phyloP scores from a whole-genome alignment of 345 rosid genomes.

The Arabis alpina region DNA sequence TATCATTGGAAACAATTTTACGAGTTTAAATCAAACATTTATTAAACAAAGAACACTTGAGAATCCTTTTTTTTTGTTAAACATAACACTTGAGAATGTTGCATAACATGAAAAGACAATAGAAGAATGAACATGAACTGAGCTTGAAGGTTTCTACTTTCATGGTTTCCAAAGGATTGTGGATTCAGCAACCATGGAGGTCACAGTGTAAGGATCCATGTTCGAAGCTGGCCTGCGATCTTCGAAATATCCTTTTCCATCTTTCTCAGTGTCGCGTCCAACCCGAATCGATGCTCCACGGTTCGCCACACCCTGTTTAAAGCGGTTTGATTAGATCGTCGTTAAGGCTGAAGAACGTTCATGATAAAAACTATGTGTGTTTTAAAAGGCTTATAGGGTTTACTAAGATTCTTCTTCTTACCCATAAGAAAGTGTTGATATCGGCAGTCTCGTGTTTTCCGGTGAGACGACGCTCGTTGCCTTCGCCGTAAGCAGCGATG shows the following conservation, averaged over 20 bases:
- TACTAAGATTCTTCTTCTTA: constrained; percentile 14
- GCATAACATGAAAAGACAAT: constrained; percentile 16
- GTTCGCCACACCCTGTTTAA: constrained; percentile 55
- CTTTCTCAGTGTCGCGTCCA: constrained; percentile 79
- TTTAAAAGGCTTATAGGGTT: too few relatives aligned
- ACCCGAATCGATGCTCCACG: constrained; percentile 86
- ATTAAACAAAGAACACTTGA: constrained; percentile 14
- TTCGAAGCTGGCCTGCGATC: constrained; percentile 91
- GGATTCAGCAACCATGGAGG: constrained; percentile 85
- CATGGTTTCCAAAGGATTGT: constrained; percentile 70
- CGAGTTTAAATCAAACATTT: not conserved
- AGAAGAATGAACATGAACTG: constrained; percentile 23
- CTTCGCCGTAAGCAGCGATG: constrained; percentile 80
- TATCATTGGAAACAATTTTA: not conserved
- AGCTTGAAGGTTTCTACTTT: constrained; percentile 15
- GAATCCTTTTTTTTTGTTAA: not conserved
- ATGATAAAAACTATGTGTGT: too few relatives aligned
- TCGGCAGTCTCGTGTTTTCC: constrained; percentile 88
- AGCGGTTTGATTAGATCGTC: not conserved
- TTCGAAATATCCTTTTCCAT: constrained; percentile 80
- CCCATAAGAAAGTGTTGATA: constrained; percentile 79
- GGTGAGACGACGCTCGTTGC: constrained; percentile 78
- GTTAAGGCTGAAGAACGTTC: not conserved
- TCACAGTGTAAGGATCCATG: constrained; percentile 90
- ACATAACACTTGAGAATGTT: constrained; percentile 8